A percentile compares a stretch with the other conserved stretches of the same genome.
Evolutionary conservation across 2,329 filamentous ascomycete species (phyloP).

Genomic region (Apiospora rasikravindrae): DNA sequence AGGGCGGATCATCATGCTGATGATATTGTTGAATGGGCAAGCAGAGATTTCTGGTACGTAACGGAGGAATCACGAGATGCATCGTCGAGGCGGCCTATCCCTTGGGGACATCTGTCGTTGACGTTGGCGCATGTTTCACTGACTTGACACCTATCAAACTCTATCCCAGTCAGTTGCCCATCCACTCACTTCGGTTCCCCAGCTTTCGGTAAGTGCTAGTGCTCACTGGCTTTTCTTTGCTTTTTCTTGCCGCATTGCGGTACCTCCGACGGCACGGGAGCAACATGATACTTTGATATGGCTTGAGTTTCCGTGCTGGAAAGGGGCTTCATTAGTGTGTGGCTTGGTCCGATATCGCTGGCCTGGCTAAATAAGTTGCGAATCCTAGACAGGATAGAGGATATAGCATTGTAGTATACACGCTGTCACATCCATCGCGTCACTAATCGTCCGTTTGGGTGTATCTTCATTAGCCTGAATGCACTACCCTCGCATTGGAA

Average conservation of each 20-base stretch:
- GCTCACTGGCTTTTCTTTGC: slow-evolving; percentile 1
- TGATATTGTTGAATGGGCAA: background rate
- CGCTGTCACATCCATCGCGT: background rate
- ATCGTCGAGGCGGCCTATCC: background rate
- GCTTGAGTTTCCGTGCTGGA: background rate
- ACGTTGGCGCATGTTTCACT: background rate
- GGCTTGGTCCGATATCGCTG: background rate
- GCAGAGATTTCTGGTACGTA: background rate
- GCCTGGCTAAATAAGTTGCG: background rate
- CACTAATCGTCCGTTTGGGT: background rate
- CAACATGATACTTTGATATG: background rate
- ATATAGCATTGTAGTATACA: background rate
- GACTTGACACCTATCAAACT: background rate
- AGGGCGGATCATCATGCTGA: background rate
- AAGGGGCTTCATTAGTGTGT: too few relatives aligned
- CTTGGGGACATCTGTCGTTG: background rate
- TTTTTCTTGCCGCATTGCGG: background rate
- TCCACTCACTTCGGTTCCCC: background rate
- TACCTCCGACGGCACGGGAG: background rate
- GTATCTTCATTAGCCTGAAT: background rate
- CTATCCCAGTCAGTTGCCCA: background rate
- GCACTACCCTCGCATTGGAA: background rate
- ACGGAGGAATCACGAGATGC: background rate
- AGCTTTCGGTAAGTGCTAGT: background rate
- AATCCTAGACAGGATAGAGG: background rate